Base-by-base conservation (phyloP, 2,329 filamentous ascomycete species). In the Penicillium sp. region DNA sequence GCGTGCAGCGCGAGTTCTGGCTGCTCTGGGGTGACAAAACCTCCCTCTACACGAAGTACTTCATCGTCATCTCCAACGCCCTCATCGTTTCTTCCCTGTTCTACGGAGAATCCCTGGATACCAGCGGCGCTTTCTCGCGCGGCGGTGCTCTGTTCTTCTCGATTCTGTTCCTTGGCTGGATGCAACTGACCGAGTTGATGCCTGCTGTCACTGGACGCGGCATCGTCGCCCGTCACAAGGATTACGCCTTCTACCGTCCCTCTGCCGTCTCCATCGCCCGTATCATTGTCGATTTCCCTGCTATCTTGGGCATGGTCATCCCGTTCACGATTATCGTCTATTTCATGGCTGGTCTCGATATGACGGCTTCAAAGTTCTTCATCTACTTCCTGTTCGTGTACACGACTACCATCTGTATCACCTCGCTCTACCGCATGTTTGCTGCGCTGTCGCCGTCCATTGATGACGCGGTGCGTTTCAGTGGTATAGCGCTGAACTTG, bases 61-160 rank as follows among this genome's bases (percentile, higher is more conserved):
- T 91, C 73, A 91, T 91, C 69, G 89, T 92, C 65, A 75, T 93
- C 56, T 82, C 87, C 56, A 90, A 90, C 70, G 83, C 75, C 54
- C 79, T 95, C 10, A 90, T 95, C 60, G 87, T 92, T 53, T 88
- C 89, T 2, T 90, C 87, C 2, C 79, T 94, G 19, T 94, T 94
- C 75, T 90, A 91, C 66, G 89, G 84, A 13, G 79, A 87, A 68
- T 75, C 83, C 0, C 66, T 81, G 5, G 78, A 83, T 64, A 87
- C 85, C 1, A 79, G 76, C 40, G 86, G 86, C 36, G 83, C 85
- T 13, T 89, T 89, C 70, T 76, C 81, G 5, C 79, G 86, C 63
- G 84, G 86, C 7, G 86, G 87, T 69, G 78, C 82, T 8, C 72
- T 85, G 9, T 88, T 89, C 79, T 88, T 88, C 74, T 85, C 83